Evolutionary conservation across 2,329 filamentous ascomycete species (phyloP).

Genomic region (Penicillium hesseltinei): DNA sequence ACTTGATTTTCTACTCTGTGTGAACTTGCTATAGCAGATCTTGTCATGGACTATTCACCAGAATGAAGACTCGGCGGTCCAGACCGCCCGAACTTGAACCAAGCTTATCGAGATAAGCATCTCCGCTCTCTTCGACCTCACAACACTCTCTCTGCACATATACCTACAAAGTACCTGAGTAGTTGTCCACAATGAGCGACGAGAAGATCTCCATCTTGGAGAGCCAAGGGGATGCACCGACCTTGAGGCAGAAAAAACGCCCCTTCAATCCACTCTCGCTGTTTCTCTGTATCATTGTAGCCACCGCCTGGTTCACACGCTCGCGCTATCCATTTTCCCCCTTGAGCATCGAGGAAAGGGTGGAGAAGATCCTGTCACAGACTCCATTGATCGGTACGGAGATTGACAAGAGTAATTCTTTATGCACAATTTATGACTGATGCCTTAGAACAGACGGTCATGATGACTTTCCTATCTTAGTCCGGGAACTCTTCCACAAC

Average conservation of each 20-base stretch:
- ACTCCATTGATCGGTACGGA: slow-evolving; percentile 51
- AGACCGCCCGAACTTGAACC: no score
- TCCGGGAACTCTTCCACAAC: slow-evolving; percentile 68
- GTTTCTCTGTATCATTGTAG: slow-evolving; percentile 9
- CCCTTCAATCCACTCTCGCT: slow-evolving; percentile 7
- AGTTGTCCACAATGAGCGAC: not conserved
- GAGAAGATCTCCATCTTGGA: not conserved
- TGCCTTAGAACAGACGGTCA: slow-evolving; percentile 67
- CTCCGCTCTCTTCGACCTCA: not conserved
- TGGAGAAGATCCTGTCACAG: slow-evolving; percentile 44
- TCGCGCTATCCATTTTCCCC: slow-evolving; percentile 9
- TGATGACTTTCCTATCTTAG: slow-evolving; percentile 76
- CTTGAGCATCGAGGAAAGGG: slow-evolving; percentile 38
- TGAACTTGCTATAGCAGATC: no score
- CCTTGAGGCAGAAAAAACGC: not conserved
- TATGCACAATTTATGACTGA: not conserved
- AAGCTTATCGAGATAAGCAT: no score
- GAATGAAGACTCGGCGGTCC: no score
- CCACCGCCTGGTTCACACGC: slow-evolving; percentile 16
- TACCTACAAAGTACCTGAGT: no score
- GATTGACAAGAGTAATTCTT: not conserved
- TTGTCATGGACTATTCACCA: no score
- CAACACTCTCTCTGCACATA: not conserved
- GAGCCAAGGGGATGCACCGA: not conserved
- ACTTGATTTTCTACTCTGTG: no score